These are phyloP conservation scores for Cunninghamia lanceolata DNA, from an alignment of 75 land plant species.

Conservation along the genomic window DNA sequence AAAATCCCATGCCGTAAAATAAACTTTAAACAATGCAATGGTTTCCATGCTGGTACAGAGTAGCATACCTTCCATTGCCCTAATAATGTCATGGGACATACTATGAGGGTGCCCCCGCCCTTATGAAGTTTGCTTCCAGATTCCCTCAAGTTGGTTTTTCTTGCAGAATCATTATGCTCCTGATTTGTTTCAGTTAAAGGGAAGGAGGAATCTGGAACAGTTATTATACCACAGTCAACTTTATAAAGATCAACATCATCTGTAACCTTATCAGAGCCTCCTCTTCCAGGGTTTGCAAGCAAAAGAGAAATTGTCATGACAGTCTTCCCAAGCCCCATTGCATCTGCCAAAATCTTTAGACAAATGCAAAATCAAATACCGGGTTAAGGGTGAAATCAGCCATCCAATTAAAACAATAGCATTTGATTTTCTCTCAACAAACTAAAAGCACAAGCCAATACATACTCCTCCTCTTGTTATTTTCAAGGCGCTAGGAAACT, in stretches of 20 bases:
- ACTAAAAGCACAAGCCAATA: not conserved
- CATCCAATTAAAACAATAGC: not conserved
- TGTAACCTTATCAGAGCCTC: constrained; percentile 22
- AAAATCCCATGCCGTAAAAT: not conserved
- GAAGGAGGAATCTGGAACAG: not conserved
- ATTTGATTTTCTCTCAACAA: not conserved
- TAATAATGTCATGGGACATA: constrained; percentile 96
- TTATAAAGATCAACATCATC: not conserved
- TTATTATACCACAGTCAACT: not conserved
- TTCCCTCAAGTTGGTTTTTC: not conserved
- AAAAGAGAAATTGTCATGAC: constrained; percentile 87
- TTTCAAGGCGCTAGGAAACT: constrained; percentile 85
- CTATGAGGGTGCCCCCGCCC: constrained; percentile 76
- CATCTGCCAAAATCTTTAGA: constrained; percentile 92
- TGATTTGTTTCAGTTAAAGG: not conserved
- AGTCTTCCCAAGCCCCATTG: constrained; percentile 98
- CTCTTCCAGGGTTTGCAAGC: constrained; percentile 57
- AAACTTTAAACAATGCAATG: not conserved
- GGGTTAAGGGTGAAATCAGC: not conserved
- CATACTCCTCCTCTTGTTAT: constrained; percentile 89
- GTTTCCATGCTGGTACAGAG: not conserved
- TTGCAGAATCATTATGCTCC: constrained; percentile 13
- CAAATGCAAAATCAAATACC: not conserved
- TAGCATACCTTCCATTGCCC: constrained; percentile 90
- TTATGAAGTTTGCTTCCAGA: constrained; percentile 16